Percentiles rank a stretch among this genome's conserved stretches.
These are phyloP conservation scores for Blepharisma japonicum DNA, from an alignment of 73 alveolate genomes.

Conservation along the genomic window DNA sequence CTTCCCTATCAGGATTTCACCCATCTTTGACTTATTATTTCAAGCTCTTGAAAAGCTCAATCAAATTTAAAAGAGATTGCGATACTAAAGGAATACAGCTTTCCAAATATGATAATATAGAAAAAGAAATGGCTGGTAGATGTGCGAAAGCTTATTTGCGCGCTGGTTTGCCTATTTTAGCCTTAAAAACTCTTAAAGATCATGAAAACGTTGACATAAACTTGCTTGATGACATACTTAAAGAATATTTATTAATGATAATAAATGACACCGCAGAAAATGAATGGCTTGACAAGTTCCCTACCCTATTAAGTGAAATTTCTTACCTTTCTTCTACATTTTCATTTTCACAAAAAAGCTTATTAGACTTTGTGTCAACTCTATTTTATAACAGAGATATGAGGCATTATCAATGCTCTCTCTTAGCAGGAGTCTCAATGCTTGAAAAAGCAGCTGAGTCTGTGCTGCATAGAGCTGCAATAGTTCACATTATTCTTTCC, in stretches of 20 bases:
- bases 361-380: background rate
- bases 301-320: background rate
- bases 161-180: background rate
- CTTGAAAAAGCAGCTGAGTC: constrained; percentile 12
- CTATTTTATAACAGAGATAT: background rate
- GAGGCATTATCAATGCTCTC: background rate
- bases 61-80: background rate
- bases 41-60: background rate
- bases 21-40: background rate
- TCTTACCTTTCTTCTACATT: background rate
- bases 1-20: constrained; percentile 10
- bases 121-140: constrained; percentile 9
- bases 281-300: background rate
- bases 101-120: background rate
- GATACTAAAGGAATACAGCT: background rate
- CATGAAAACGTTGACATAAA: background rate
- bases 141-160: constrained; percentile 6
- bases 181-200: constrained; percentile 1
- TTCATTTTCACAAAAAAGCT: background rate
- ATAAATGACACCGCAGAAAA: background rate
- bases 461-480: constrained; percentile 18
- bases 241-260: background rate
- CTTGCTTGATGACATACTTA: background rate
- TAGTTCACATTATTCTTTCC: constrained; percentile 7
- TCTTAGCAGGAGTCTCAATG: background rate